Conservation (phyloP, 1,284 basidiomycete genomes). For the Ceratobasidium sp. region DNA sequence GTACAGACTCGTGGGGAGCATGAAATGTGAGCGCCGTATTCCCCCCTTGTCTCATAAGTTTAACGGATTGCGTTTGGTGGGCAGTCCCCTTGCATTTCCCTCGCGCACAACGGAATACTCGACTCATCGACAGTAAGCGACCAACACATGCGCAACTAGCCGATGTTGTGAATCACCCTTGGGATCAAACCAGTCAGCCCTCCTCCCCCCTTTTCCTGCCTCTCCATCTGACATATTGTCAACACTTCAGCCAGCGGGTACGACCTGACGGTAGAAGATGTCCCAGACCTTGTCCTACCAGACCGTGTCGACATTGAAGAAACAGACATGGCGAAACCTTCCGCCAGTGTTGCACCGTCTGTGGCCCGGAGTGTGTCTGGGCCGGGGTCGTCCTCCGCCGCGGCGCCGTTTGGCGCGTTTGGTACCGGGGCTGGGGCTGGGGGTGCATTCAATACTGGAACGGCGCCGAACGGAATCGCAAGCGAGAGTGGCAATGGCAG, state of each 20-base stretch:
- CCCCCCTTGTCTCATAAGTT: background rate
- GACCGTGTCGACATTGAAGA: conserved; percentile 19
- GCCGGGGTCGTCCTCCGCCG: background rate
- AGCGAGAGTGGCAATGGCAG: background rate
- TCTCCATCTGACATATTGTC: background rate
- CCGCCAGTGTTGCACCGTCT: background rate
- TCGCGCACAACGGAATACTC: conserved; percentile 6
- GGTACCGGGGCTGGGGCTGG: background rate
- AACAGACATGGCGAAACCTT: background rate
- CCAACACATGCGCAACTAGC: conserved; percentile 8
- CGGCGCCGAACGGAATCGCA: background rate
- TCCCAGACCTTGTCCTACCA: conserved; percentile 23
- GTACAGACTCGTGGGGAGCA: conserved; percentile 30
- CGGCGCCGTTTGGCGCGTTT: background rate
- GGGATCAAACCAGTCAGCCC: conserved; percentile 15
- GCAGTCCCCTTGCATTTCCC: conserved; percentile 34
- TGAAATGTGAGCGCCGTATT: conserved; percentile 21
- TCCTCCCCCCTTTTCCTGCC: background rate
- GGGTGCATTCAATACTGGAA: background rate
- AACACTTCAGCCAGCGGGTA: conserved; percentile 16
- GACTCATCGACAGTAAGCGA: conserved; percentile 34
- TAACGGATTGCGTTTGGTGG: background rate
- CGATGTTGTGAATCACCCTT: conserved; percentile 26
- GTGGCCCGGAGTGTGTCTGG: background rate
- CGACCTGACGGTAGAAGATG: conserved; percentile 18